Evolutionary conservation across 257 asterid species (phyloP).

Genomic region (Craterostigma plantagineum): DNA sequence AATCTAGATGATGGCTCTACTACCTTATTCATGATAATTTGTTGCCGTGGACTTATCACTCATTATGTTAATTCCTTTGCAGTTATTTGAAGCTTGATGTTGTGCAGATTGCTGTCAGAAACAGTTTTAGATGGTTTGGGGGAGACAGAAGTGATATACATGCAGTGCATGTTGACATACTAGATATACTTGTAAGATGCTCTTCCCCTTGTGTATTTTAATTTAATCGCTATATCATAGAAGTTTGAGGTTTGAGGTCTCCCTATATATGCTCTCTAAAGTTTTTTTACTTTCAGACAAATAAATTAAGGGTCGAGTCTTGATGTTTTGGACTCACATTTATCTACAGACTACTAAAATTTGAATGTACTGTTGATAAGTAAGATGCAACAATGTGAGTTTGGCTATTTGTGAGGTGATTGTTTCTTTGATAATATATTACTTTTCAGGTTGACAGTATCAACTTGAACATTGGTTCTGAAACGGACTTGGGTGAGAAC

Average conservation of each 20-base stretch:
- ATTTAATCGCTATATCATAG: conserved; percentile 1
- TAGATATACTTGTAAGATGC: conserved; percentile 57
- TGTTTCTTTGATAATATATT: too few relatives aligned
- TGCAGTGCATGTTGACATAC: conserved; percentile 71
- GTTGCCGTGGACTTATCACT: neutral
- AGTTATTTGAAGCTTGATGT: conserved; percentile 95
- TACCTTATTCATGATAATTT: conserved; percentile 3
- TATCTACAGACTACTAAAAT: neutral
- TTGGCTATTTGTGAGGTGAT: too few relatives aligned
- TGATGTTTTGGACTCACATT: too few relatives aligned
- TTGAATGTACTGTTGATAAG: neutral
- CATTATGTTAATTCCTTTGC: conserved; percentile 20
- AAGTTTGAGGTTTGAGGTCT: too few relatives aligned
- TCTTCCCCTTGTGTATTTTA: conserved; percentile 11
- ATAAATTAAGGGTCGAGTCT: too few relatives aligned
- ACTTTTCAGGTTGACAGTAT: conserved; percentile 72
- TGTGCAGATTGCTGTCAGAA: conserved; percentile 86
- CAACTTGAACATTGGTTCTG: conserved; percentile 81
- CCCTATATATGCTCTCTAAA: too few relatives aligned
- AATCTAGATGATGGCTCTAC: conserved; percentile 1
- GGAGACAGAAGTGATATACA: conserved; percentile 55
- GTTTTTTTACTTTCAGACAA: too few relatives aligned
- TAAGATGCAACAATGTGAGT: neutral
- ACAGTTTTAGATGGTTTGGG: conserved; percentile 63
- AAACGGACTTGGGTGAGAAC: conserved; percentile 75